phyloP scores from a whole-genome alignment of 768 basidiomycete species.

The Rhodocollybia butyracea region DNA sequence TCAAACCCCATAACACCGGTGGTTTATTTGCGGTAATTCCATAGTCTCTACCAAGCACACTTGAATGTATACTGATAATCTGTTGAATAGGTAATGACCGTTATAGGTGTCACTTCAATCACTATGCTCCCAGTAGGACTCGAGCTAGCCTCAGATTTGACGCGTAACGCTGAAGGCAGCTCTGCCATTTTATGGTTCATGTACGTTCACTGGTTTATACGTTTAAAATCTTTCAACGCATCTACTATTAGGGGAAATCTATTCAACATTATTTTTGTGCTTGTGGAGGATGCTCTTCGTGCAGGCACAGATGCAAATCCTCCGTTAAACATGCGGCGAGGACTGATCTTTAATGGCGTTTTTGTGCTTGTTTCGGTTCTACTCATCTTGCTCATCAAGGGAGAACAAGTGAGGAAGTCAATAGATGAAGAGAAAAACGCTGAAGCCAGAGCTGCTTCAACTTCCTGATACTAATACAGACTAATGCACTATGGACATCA shows the following conservation, averaged over 20 bases:
- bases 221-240: neutral
- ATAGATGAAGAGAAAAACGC: constrained; percentile 63
- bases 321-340: constrained; percentile 69
- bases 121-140: constrained; percentile 73
- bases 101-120: constrained; percentile 65
- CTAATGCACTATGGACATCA: neutral
- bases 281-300: constrained; percentile 72
- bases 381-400: constrained; percentile 50
- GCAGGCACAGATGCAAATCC: constrained; percentile 57
- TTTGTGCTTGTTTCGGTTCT: constrained; percentile 38
- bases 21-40: constrained; percentile 66
- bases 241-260: constrained; percentile 53
- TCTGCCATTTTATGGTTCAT: constrained; percentile 74
- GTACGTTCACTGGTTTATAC: constrained; percentile 34
- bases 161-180: constrained; percentile 75
- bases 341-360: constrained; percentile 64
- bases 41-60: too few species aligned
- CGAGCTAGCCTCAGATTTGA: constrained; percentile 78
- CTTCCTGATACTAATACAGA: too few species aligned
- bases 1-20: constrained; percentile 55
- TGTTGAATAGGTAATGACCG: too few species aligned
- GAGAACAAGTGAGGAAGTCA: constrained; percentile 60
- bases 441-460: too few species aligned
- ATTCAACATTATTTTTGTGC: constrained; percentile 57
- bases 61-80: too few species aligned